Evolutionary conservation across 2,329 filamentous ascomycete species (phyloP), one percentile per base, ranked within the genome.

Genomic region (Aspergillus sp.): DNA sequence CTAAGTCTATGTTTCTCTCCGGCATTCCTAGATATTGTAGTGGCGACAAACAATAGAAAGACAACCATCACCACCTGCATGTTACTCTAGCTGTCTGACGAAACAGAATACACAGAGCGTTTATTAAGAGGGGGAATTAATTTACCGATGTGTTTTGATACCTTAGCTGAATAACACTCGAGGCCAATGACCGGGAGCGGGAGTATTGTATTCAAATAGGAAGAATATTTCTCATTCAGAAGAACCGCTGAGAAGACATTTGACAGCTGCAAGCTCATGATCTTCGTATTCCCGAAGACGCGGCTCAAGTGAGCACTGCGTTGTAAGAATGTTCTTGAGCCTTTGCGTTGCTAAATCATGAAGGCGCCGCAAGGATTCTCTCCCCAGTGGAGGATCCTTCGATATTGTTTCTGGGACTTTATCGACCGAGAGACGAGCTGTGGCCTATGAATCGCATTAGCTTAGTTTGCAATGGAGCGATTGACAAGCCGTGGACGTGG

Each of bases 241-340:
- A 49, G 15, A 43, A 14, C 62, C 68, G 67, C 72, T 68, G 52
- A 79, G 64, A 55, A 79, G 61, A 53, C 75, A 73, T 61, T 77
- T 73, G 23, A 73, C 73, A 17, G 77, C 75, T 59, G 74, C 73
- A 5, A 79, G 62, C 61, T 78, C 77, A 43, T 71, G 69, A 62
- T 74, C 70, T 40, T 67, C 69, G 27, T 65, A 67, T 56, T 70
- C 72, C 58, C 67, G 69, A 60, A 66, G 65, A 52, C 66, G 63
- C 57, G 65, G 62, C 55, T 69, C 62, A 17, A 40, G 27, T n/a
- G 66, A 60, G 37, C 69, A 68, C 40, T 73, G 69, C 47, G 66
- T 64, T 61, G 73, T 66, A 33, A 79, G 64, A 57, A 78, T 74
- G 8, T 70, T 64, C 33, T 67, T 64, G 15, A 79, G 68, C 58